Base-by-base conservation (phyloP, 2,329 filamentous ascomycete genomes). In the Arachnopeziza araneosa region DNA sequence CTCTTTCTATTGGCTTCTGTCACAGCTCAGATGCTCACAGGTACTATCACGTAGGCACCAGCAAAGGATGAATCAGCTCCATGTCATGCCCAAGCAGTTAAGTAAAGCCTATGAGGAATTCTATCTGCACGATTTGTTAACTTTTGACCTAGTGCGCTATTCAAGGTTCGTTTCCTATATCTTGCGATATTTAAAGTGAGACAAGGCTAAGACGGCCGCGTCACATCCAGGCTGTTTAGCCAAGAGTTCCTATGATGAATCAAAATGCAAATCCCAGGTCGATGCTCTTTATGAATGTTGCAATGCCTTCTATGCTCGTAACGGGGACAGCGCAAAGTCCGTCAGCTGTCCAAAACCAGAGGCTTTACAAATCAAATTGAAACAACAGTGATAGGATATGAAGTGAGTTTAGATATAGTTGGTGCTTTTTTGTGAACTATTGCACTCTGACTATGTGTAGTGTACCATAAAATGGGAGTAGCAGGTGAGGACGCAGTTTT, bases 241-340 rank as follows among this genome's bases (percentile, higher is more conserved):
- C 53, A 93, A 87, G 75, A 93, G 93, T 74, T 86, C 85, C 57
- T 98, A 89, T 78, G 84, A 96, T 62, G 92, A 98, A 75, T 85
- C 85, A 51, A 96, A 87, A 71, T 99, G 95, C 75, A 84, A 88
- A 71, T 74, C 77, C 21, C 79, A 91, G 70, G 83, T 99, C 59
- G 87, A 93, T 72, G 90, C 91, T 2, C 78, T 99, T 24, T 99
- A 98, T 75, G 88, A 95, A 68, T 99, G 95, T 76, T 99, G 95
- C 75, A 87, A 93, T 70, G 83, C 84, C 14, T 96, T 98, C 73
- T 98, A 99, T 76, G 78, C 87, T 68, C 81, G 83, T 60, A 83
- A 90, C 61, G 93, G 95, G 19, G 87, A 96, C 59, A 77, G 85
- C 24, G 92, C 90, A 32, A 85, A 81, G 50, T 89, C 88, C 1